Conservation (phyloP, 78 protist genomes). For the Cavenderia fasciculata region DNA sequence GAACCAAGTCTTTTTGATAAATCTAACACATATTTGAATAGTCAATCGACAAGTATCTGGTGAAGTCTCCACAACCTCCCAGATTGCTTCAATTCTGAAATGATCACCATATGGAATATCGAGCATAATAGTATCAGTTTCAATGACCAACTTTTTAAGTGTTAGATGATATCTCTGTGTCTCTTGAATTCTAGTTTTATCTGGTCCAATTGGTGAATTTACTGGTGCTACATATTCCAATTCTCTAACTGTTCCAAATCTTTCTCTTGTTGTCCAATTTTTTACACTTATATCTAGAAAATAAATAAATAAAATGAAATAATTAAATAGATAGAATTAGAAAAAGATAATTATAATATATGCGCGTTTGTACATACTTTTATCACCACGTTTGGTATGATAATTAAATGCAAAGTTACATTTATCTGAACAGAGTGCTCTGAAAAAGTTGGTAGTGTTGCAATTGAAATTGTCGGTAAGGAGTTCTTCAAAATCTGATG, state of each 20-base stretch:
- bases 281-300: conserved; percentile 16
- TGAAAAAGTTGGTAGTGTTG: conserved; percentile 50
- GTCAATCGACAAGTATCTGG: conserved; percentile 59
- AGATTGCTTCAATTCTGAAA: conserved; percentile 81
- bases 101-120: conserved; percentile 85
- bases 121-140: conserved; percentile 74
- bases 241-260: conserved; percentile 69
- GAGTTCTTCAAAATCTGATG: conserved; percentile 59
- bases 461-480: conserved; percentile 52
- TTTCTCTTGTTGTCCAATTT: conserved; percentile 39
- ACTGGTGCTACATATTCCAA: conserved; percentile 79
- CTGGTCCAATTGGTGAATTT: conserved; percentile 83
- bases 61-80: conserved; percentile 72
- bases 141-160: conserved; percentile 16
- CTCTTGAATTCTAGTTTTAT: conserved; percentile 72
- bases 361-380: too few relatives aligned
- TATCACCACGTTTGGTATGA: conserved; percentile 64
- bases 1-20: conserved; percentile 80
- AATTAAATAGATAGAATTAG: too few relatives aligned
- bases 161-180: conserved; percentile 78
- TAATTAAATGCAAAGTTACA: conserved; percentile 57
- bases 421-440: conserved; percentile 53
- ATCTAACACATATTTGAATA: conserved; percentile 52
- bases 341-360: too few relatives aligned
- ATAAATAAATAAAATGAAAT: too few relatives aligned